Evolutionary conservation across 1,284 basidiomycete species (phyloP).

Genomic region (Quambalaria eucalypti): DNA sequence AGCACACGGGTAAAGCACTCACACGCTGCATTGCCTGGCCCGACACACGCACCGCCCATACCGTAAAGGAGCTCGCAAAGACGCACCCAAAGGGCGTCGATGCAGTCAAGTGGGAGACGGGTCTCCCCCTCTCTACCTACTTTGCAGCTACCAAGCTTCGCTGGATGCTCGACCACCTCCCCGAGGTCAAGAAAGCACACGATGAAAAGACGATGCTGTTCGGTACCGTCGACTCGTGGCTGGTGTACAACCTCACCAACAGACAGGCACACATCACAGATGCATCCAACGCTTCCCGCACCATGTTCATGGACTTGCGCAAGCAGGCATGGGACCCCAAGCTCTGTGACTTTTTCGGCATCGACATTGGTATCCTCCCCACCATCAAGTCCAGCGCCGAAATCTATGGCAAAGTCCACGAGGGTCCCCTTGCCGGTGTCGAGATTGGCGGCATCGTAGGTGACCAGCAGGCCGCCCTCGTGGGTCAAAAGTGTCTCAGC

Average conservation of each 20-base stretch:
- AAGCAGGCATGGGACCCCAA: slow-evolving; percentile 74
- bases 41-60: slow-evolving; percentile 77
- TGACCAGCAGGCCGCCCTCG: slow-evolving; percentile 90
- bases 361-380: slow-evolving; percentile 71
- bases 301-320: slow-evolving; percentile 76
- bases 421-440: slow-evolving; percentile 65
- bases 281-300: slow-evolving; percentile 93
- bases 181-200: slow-evolving; percentile 70
- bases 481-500: slow-evolving; percentile 69
- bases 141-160: slow-evolving; percentile 91
- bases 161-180: slow-evolving; percentile 88
- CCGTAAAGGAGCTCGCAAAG: slow-evolving; percentile 67
- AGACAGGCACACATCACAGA: slow-evolving; percentile 82
- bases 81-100: slow-evolving; percentile 70
- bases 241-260: slow-evolving; percentile 81
- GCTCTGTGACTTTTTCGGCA: slow-evolving; percentile 77
- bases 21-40: slow-evolving; percentile 89
- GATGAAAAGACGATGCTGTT: slow-evolving; percentile 74
- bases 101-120: slow-evolving; percentile 50
- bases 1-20: slow-evolving; percentile 74
- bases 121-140: slow-evolving; percentile 58
- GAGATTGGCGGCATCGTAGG: slow-evolving; percentile 85
- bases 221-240: slow-evolving; percentile 94
- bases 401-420: slow-evolving; percentile 69
- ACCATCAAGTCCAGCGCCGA: slow-evolving; percentile 83